These are phyloP conservation scores for Simplicillium aogashimaense DNA, from an alignment of 2,329 filamentous ascomycete genomes.

Conservation along the genomic window DNA sequence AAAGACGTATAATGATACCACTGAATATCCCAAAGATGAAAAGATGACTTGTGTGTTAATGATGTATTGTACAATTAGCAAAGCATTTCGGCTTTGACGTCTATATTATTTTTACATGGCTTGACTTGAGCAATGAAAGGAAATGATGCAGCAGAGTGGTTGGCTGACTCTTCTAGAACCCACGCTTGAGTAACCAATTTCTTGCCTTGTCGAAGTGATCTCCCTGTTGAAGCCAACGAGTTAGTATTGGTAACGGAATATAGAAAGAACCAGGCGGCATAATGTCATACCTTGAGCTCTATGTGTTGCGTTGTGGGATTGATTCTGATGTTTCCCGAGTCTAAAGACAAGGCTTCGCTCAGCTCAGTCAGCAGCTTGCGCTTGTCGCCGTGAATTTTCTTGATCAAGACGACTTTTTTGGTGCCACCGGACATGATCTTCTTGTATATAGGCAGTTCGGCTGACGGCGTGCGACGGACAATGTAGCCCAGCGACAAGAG, in stretches of 20 bases:
- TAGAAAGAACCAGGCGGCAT: neutral
- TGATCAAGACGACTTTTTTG: constrained; percentile 61
- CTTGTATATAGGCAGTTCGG: constrained; percentile 69
- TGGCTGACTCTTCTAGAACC: constrained; percentile 18
- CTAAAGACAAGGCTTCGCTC: constrained; percentile 44
- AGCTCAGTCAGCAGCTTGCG: constrained; percentile 55
- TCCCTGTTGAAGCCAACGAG: constrained; percentile 16
- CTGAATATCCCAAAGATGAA: neutral
- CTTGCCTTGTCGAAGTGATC: constrained; percentile 17
- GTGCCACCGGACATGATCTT: constrained; percentile 67
- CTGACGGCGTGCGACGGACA: constrained; percentile 59
- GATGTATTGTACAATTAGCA: constrained; percentile 8
- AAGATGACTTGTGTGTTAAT: no score
- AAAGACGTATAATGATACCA: constrained; percentile 15
- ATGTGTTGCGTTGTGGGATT: constrained; percentile 62
- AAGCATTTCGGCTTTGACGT: no score
- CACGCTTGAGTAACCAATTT: constrained; percentile 22
- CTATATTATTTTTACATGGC: no score
- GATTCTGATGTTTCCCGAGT: constrained; percentile 40
- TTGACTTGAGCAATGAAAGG: neutral
- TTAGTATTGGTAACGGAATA: constrained; percentile 6
- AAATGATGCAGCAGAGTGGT: neutral
- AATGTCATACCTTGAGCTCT: constrained; percentile 43
- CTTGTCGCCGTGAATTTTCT: constrained; percentile 69
- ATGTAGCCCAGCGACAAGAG: constrained; percentile 44